Percentiles rank a stretch among this genome's conserved stretches.
These are phyloP conservation scores for Alloascoidea hylecoeti DNA, from an alignment of 805 yeast species.

Conservation along the genomic window DNA sequence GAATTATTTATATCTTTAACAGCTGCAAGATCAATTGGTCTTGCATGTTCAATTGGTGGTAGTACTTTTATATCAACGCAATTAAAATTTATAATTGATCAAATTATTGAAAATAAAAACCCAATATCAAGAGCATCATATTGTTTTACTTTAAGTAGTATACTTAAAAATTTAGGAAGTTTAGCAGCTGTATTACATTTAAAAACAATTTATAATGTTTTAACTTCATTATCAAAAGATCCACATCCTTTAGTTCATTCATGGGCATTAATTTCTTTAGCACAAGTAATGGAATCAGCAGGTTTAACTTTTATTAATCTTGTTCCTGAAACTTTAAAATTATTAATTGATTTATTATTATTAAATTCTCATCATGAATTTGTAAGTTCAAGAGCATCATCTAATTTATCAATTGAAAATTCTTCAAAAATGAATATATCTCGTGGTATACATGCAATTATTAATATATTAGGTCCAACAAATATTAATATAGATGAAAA, in stretches of 20 bases:
- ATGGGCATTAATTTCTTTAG: constrained; percentile 51
- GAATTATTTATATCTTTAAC: constrained; percentile 27
- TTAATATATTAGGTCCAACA: constrained; percentile 50
- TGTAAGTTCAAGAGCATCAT: constrained; percentile 26
- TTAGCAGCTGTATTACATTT: constrained; percentile 23
- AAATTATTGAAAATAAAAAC: constrained; percentile 48
- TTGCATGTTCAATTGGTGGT: constrained; percentile 21
- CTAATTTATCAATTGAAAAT: constrained; percentile 31
- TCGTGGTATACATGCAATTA: constrained; percentile 27
- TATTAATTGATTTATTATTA: constrained; percentile 23
- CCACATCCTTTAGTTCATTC: constrained; percentile 79
- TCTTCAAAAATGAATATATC: constrained; percentile 30
- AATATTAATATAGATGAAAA: constrained; percentile 20
- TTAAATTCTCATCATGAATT: constrained; percentile 36
- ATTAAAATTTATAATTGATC: constrained; percentile 41
- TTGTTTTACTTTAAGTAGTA: constrained; percentile 31
- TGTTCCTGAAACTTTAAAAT: constrained; percentile 27
- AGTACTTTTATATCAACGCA: constrained; percentile 21
- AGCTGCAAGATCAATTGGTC: constrained; percentile 46
- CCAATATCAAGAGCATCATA: constrained; percentile 53
- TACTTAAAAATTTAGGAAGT: constrained; percentile 24
- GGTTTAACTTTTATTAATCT: constrained; percentile 27
- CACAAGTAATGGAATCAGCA: constrained; percentile 41
- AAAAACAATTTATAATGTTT: constrained; percentile 35
- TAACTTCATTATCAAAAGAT: constrained; percentile 49